A percentile compares a stretch with the other conserved stretches of the same genome.
These are phyloP conservation scores for Isatis tinctoria DNA, from an alignment of 345 rosid species.

Conservation along the genomic window DNA sequence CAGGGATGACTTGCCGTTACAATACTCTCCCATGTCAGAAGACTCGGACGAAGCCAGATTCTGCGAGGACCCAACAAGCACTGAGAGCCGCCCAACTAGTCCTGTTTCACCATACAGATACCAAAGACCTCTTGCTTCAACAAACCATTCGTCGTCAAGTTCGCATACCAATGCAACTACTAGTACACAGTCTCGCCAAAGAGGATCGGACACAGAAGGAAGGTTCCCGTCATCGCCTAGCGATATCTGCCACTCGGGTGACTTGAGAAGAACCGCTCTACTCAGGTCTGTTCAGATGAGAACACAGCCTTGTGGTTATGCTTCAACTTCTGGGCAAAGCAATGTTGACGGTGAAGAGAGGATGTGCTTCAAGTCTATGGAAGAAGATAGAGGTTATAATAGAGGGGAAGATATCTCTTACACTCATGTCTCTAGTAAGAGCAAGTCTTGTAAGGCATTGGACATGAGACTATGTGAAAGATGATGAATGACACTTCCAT, in stretches of 20 bases:
- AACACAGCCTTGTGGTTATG: conserved; percentile 59
- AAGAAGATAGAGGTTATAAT: conserved; percentile 56
- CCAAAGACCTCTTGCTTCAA: conserved; percentile 52
- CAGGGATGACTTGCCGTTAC: conserved; percentile 84
- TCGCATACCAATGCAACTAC: background rate
- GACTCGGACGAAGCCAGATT: conserved; percentile 74
- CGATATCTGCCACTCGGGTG: conserved; percentile 95
- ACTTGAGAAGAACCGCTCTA: conserved; percentile 84
- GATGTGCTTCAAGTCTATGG: conserved; percentile 60
- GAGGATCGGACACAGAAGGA: conserved; percentile 88
- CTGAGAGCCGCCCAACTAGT: conserved; percentile 74
- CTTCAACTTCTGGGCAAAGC: conserved; percentile 49
- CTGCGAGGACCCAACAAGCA: conserved; percentile 45
- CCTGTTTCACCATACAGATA: conserved; percentile 80
- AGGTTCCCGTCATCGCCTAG: conserved; percentile 96
- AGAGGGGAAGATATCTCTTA: conserved; percentile 49
- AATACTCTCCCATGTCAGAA: conserved; percentile 96
- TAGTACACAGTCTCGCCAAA: conserved; percentile 52
- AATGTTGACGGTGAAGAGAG: conserved; percentile 57
- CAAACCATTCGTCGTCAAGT: conserved; percentile 37
- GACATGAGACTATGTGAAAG: conserved; percentile 43
- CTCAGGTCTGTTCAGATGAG: conserved; percentile 96
- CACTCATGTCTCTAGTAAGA: conserved; percentile 38
- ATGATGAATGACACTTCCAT: conserved; percentile 1
- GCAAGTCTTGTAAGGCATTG: conserved; percentile 45